Evolutionary conservation across 2,329 filamentous ascomycete species (phyloP), one percentile per base, ranked within the genome.

Genomic region (Pseudogymnoascus sp.): DNA sequence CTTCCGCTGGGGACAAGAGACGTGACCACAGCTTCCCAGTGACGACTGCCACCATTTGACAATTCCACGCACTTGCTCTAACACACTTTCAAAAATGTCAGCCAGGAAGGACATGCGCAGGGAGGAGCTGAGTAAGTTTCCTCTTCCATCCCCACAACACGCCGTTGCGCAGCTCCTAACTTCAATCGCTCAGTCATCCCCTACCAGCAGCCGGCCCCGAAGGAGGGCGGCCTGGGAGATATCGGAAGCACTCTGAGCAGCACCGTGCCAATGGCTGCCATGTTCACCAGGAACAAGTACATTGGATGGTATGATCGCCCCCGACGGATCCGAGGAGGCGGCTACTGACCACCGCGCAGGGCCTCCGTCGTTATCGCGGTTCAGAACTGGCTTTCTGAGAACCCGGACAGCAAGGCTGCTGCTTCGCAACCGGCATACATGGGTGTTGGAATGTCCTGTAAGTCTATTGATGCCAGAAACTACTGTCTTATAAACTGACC

Each of bases 251-350:
- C 81, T 29, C 71, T 87, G 61, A 79, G 82, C 29, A 93, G 87
- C 72, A 95, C 92, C 36, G 80, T 97, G 72, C 93, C 93, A 63
- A 97, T 97, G 93, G 92, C 90, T 63, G 92, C 92, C 66, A 95
- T 96, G 82, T 94, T 96, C 74, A 94, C 89, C 69, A 84, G 92
- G 68, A 96, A 96, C 78, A 89, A 90, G 82, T 94, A 84, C 71
- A 77, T 87, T 63, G 85, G 85, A 72, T 87, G 85, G 83, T 85
- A 75, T 64, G 78, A 73, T 55, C 27, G n/a, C 12, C 37, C 25
- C 1, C 12, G 42, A 29, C 4, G 8, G 21, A 29, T 48, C 6
- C 3, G n/a, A n/a, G n/a, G 61, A 15, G 18, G 8, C 15, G n/a
- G 9, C 7, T 27, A n/a, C 45, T 21, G 5, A 48, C 25, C 13